phyloP scores from a whole-genome alignment of 495 filamentous ascomycete species.

The Penicillium parvum region DNA sequence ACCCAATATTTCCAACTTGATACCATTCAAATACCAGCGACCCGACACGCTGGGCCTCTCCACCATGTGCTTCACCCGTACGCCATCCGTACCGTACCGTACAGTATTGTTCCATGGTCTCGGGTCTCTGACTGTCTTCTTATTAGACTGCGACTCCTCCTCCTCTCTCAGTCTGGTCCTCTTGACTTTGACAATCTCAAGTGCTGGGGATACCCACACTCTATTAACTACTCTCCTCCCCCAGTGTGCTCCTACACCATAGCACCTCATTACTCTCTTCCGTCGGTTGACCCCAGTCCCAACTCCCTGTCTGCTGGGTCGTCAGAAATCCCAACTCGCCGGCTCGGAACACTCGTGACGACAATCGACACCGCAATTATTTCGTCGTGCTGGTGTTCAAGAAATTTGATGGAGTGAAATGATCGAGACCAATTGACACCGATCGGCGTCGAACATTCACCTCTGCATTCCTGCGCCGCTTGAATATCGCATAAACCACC shows the following conservation, averaged over 20 bases:
- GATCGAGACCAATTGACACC: slow-evolving; percentile 6
- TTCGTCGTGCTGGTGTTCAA: neutral
- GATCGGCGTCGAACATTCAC: slow-evolving; percentile 14
- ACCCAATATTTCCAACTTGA: too few relatives aligned
- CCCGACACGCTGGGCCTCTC: neutral
- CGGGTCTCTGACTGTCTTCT: too few relatives aligned
- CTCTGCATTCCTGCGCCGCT: slow-evolving; percentile 16
- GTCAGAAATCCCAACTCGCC: slow-evolving; percentile 5
- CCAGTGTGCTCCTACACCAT: too few relatives aligned
- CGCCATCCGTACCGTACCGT: neutral
- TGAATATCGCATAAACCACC: slow-evolving; percentile 1
- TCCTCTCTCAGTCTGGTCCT: too few relatives aligned
- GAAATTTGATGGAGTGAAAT: slow-evolving; percentile 19
- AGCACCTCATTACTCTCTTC: too few relatives aligned
- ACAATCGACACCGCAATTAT: too few relatives aligned
- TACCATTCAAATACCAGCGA: slow-evolving; percentile 2
- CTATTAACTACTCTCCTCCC: too few relatives aligned
- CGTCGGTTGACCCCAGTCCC: too few relatives aligned
- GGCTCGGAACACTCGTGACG: slow-evolving; percentile 2
- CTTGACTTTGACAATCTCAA: too few relatives aligned
- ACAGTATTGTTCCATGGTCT: too few relatives aligned
- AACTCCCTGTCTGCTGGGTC: slow-evolving; percentile 6
- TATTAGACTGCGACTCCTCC: too few relatives aligned
- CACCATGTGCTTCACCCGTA: neutral
- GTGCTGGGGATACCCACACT: too few relatives aligned